Evolutionary conservation across 140 eudicot species (phyloP).

Genomic region (Oenanthe javanica): DNA sequence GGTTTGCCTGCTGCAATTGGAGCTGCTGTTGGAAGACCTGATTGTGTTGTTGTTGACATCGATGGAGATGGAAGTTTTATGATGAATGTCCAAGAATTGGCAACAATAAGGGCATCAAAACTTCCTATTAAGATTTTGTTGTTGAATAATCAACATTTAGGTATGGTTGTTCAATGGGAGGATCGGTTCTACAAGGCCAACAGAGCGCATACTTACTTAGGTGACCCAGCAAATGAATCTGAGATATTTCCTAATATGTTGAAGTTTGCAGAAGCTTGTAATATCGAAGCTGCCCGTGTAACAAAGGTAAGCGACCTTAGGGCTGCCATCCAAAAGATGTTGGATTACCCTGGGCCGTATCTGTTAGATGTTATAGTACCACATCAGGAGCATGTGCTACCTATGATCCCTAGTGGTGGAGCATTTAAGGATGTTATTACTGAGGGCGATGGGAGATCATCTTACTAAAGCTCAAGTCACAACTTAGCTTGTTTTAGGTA

Average conservation of each 20-base stretch:
- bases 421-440: constrained; percentile 78
- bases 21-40: constrained; percentile 83
- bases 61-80: constrained; percentile 85
- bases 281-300: constrained; percentile 79
- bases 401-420: constrained; percentile 99
- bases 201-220: constrained; percentile 52
- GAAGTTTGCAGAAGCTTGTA: constrained; percentile 88
- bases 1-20: constrained; percentile 96
- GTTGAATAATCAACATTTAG: constrained; percentile 78
- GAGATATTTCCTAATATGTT: constrained; percentile 87
- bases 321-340: constrained; percentile 83
- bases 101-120: constrained; percentile 71
- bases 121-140: constrained; percentile 78
- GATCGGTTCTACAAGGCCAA: constrained; percentile 72
- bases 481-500: neutral
- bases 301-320: constrained; percentile 44
- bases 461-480: constrained; percentile 33
- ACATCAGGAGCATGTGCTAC: constrained; percentile 95
- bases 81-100: constrained; percentile 92
- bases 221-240: constrained; percentile 51
- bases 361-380: constrained; percentile 85
- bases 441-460: constrained; percentile 78
- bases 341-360: constrained; percentile 91
- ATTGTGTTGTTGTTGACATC: constrained; percentile 23
- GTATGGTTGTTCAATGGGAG: constrained; percentile 99